A percentile compares a stretch with the other conserved stretches of the same genome.
These are phyloP conservation scores for Akanthomyces lecanii DNA, from an alignment of 2,329 filamentous ascomycete genomes.

Conservation along the genomic window DNA sequence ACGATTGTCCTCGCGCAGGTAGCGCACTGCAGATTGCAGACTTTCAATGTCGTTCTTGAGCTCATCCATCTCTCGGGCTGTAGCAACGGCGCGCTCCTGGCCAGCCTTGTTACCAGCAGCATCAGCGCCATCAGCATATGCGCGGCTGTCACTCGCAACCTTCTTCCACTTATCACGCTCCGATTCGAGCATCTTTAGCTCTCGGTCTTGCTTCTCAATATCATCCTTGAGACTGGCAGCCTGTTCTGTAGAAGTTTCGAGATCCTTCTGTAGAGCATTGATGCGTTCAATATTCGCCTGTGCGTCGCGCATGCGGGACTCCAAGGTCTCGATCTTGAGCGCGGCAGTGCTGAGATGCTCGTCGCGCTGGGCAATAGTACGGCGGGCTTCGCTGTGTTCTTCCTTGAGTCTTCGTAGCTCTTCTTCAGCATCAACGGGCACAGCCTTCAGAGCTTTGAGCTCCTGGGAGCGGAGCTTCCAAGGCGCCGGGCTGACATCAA, in stretches of 20 bases:
- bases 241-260: slow-evolving; percentile 49
- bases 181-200: slow-evolving; percentile 59
- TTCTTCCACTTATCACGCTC: slow-evolving; percentile 70
- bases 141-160: slow-evolving; percentile 58
- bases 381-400: slow-evolving; percentile 72
- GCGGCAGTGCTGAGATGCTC: slow-evolving; percentile 79
- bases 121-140: slow-evolving; percentile 50
- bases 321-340: slow-evolving; percentile 91
- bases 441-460: slow-evolving; percentile 74
- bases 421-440: slow-evolving; percentile 78
- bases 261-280: slow-evolving; percentile 56
- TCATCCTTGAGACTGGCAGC: slow-evolving; percentile 55
- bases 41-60: slow-evolving; percentile 65
- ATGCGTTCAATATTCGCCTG: slow-evolving; percentile 71
- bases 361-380: slow-evolving; percentile 67
- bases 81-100: slow-evolving; percentile 64
- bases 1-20: slow-evolving; percentile 63
- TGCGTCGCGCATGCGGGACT: slow-evolving; percentile 80
- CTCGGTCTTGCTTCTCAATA: slow-evolving; percentile 63
- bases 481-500: slow-evolving; percentile 70
- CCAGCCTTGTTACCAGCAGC: slow-evolving; percentile 52
- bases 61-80: slow-evolving; percentile 67
- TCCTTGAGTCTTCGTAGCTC: slow-evolving; percentile 77
- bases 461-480: slow-evolving; percentile 82
- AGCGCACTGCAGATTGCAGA: slow-evolving; percentile 62